A percentile compares a stretch with the other conserved stretches of the same genome.
These are phyloP conservation scores for Smithsoniella earleae DNA, from an alignment of 163 green algal species.

Conservation along the genomic window DNA sequence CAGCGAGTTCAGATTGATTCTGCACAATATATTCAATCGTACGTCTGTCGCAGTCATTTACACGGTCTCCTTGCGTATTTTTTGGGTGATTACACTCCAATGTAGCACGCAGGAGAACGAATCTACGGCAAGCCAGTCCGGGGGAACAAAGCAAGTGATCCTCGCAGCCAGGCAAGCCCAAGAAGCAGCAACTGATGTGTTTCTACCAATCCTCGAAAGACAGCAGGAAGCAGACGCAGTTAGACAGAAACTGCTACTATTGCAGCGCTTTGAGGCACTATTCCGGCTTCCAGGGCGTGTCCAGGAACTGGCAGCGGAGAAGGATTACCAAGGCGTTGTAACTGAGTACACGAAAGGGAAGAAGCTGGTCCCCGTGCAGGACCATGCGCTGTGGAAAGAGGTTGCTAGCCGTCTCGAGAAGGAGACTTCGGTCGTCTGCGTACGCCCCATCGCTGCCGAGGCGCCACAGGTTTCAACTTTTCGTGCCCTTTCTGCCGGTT, in stretches of 20 bases:
- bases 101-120: constrained; percentile 21
- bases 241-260: constrained; percentile 53
- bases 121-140: background rate
- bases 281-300: constrained; percentile 61
- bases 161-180: constrained; percentile 43
- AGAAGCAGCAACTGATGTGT: constrained; percentile 44
- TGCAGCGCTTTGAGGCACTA: constrained; percentile 67
- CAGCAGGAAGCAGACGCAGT: constrained; percentile 62
- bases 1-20: too few relatives aligned
- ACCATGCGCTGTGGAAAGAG: constrained; percentile 25
- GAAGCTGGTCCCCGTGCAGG: constrained; percentile 22
- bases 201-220: constrained; percentile 60
- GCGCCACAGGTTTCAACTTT: too few relatives aligned
- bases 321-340: constrained; percentile 42
- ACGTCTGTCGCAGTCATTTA: too few relatives aligned
- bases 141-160: constrained; percentile 30
- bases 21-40: too few relatives aligned
- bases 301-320: constrained; percentile 43
- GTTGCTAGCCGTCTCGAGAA: constrained; percentile 8
- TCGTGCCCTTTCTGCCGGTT: too few relatives aligned
- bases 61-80: too few relatives aligned
- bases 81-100: too few relatives aligned
- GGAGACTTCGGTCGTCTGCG: constrained; percentile 9
- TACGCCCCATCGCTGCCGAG: background rate
- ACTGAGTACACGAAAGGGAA: constrained; percentile 27